Conservation (phyloP, 495 filamentous ascomycete species). For the Penicillium goetzii region DNA sequence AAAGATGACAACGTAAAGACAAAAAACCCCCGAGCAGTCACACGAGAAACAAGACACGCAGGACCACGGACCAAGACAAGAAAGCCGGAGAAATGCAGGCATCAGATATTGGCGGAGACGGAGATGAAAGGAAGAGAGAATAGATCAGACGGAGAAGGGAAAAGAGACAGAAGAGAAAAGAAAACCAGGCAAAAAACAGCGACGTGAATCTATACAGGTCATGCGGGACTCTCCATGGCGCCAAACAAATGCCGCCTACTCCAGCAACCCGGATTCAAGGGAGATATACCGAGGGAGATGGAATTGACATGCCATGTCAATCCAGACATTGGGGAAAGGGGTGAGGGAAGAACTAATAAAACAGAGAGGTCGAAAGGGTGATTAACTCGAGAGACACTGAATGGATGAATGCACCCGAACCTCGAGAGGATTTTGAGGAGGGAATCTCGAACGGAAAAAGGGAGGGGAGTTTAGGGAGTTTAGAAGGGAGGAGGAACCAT, state of each 20-base stretch:
- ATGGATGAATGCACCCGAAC: slow-evolving; percentile 4
- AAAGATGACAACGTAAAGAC: slow-evolving; percentile 12
- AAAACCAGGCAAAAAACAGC: slow-evolving; percentile 26
- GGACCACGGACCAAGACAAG: slow-evolving; percentile 34
- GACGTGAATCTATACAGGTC: slow-evolving; percentile 53
- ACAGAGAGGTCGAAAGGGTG: slow-evolving; percentile 43
- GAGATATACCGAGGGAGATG: slow-evolving; percentile 35
- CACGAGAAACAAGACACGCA: slow-evolving; percentile 8
- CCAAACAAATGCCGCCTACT: slow-evolving; percentile 46
- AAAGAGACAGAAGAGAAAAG: slow-evolving; percentile 1
- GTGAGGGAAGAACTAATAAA: slow-evolving; percentile 53
- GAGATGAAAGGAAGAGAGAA: slow-evolving; percentile 13
- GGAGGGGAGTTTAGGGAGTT: slow-evolving; percentile 16
- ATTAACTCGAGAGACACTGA: slow-evolving; percentile 30
- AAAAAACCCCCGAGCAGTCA: neutral
- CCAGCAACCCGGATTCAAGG: slow-evolving; percentile 39
- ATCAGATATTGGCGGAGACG: slow-evolving; percentile 31
- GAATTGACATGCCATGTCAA: slow-evolving; percentile 38
- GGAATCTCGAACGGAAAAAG: slow-evolving; percentile 11
- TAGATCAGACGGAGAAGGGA: neutral
- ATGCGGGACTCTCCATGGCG: slow-evolving; percentile 45
- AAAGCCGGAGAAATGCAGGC: slow-evolving; percentile 38
- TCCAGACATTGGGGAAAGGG: slow-evolving; percentile 32
- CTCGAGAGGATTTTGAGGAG: slow-evolving; percentile 10
- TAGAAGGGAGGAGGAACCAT: slow-evolving; percentile 60